Evolutionary conservation across 1,284 basidiomycete species (phyloP), one percentile per base, ranked within the genome.

Genomic region (Tilletia horrida): DNA sequence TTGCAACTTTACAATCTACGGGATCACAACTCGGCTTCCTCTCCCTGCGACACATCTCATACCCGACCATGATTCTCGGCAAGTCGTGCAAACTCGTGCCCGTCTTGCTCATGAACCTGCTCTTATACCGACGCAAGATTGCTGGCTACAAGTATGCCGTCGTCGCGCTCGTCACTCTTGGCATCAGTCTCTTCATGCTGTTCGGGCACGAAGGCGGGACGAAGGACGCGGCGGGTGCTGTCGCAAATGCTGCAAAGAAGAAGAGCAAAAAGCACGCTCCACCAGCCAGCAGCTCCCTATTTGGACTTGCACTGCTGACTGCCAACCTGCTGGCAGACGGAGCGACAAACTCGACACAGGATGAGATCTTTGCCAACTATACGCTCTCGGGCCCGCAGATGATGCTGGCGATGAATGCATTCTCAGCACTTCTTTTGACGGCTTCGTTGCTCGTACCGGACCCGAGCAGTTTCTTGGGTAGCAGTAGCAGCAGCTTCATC

Each of bases 61-160:
- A 97, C 85, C 96, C 96, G 31, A 93, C 95, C 18, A 93, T 97
- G 89, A 94, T 97, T 45, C 89, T 98, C 70, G 95, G 92, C 69
- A 98, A 98, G 83, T 97, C 93, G 0, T 98, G 95, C 87, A 98
- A 98, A 83, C 91, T 96, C 76, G 90, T 96, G 18, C 93, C 93
- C 2, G 93, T 96, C 69, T 91, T 96, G 87, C 85, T 95, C 83
- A 93, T 95, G 91, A 95, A 95, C 83, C 88, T 95, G 21, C 64
- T 85, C 18, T 77, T 85, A 31, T 82, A 82, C 69, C 73, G 79
- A 23, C 73, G 81, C 64, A 74, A 77, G 55, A 81, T 82, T 66
- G 77, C 80, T 1, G 57, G 69, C 8, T 79, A 82, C 74, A 82
- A 82, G 73, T 82, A 82, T 52, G 72, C 73, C 42, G 81, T 82